Evolutionary conservation across 2,329 filamentous ascomycete species (phyloP).

Genomic region (Penicillium sclerotiorum): DNA sequence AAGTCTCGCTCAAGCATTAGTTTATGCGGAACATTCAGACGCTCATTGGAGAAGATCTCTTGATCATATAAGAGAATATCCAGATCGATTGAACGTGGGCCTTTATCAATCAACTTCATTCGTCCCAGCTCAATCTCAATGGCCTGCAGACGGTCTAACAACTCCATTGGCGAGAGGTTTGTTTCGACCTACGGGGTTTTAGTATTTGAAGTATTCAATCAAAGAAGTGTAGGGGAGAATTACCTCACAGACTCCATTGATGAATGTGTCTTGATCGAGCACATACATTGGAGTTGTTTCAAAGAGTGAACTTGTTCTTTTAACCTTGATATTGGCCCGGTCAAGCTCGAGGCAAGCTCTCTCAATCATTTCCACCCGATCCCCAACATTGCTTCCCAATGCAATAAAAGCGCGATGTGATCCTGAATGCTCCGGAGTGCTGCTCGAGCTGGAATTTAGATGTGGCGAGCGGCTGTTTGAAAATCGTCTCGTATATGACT

Average conservation of each 20-base stretch:
- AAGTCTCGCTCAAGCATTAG: constrained; percentile 91
- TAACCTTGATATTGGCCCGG: constrained; percentile 69
- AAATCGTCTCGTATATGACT: constrained; percentile 20
- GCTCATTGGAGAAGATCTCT: constrained; percentile 65
- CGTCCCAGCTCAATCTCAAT: constrained; percentile 82
- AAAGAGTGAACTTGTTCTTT: constrained; percentile 84
- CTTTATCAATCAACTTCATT: constrained; percentile 85
- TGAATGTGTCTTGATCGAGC: constrained; percentile 79
- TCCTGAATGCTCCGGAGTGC: constrained; percentile 2
- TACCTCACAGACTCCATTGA: constrained; percentile 93
- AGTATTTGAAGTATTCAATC: neutral
- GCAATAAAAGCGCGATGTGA: constrained; percentile 71
- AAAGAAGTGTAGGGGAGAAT: constrained; percentile 33
- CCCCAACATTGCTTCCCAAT: constrained; percentile 88
- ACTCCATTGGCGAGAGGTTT: constrained; percentile 68
- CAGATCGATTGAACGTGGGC: constrained; percentile 89
- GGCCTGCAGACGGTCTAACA: constrained; percentile 78
- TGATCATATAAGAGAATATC: constrained; percentile 86
- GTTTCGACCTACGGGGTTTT: constrained; percentile 70
- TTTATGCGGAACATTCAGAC: constrained; percentile 81
- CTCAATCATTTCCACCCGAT: constrained; percentile 83
- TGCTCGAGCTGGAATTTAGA: constrained; percentile 14
- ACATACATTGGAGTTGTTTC: constrained; percentile 98
- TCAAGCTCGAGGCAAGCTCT: constrained; percentile 79
- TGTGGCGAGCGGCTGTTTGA: constrained; percentile 18